Evolutionary conservation across 2,329 filamentous ascomycete species (phyloP).

Genomic region (Neonectria punicea): DNA sequence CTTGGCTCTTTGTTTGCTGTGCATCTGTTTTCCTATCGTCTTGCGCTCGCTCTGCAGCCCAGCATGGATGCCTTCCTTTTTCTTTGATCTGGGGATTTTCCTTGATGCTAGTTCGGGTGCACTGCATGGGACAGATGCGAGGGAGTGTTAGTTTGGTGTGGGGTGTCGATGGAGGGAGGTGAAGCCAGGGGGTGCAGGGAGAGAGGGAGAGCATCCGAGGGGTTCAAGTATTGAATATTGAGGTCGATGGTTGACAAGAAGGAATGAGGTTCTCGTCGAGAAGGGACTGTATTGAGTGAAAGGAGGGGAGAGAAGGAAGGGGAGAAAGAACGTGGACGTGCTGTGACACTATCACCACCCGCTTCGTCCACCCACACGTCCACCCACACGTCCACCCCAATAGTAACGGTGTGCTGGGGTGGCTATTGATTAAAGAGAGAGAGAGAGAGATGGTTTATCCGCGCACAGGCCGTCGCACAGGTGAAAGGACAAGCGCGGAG

Average conservation of each 20-base stretch:
- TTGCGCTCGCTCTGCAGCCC: neutral
- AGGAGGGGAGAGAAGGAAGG: constrained; percentile 5
- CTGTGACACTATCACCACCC: neutral
- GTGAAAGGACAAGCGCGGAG: neutral
- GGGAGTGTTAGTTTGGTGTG: constrained; percentile 19
- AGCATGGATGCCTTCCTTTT: neutral
- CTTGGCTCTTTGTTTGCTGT: neutral
- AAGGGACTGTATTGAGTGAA: constrained; percentile 1
- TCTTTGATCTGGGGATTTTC: neutral
- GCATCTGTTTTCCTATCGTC: no score
- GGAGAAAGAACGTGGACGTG: constrained; percentile 6
- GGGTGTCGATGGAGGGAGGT: constrained; percentile 16
- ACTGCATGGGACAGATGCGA: constrained; percentile 2
- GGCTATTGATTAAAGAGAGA: neutral
- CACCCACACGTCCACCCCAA: no score
- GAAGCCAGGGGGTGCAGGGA: constrained; percentile 16
- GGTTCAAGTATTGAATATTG: constrained; percentile 20
- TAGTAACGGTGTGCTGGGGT: neutral
- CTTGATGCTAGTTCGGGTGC: constrained; percentile 6
- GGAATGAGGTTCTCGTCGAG: constrained; percentile 11
- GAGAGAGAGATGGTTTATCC: neutral
- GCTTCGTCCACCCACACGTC: neutral
- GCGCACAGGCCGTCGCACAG: constrained; percentile 7
- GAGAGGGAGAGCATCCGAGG: constrained; percentile 6
- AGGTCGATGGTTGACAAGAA: neutral